These are phyloP conservation scores for Dillenia turbinata DNA, from an alignment of 164 flowering plant species.

Conservation along the genomic window DNA sequence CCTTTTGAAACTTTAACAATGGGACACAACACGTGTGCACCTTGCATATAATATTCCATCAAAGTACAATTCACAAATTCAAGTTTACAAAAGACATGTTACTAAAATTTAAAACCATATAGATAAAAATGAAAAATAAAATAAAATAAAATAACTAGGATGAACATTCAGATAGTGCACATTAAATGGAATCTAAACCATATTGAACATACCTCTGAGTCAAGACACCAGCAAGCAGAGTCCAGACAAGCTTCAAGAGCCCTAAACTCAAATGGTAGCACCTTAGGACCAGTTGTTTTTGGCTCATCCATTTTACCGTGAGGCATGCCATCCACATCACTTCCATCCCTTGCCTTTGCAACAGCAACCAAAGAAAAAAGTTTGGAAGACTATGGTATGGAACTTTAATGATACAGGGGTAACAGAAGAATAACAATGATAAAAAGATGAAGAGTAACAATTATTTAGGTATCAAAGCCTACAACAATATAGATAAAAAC, in stretches of 20 bases:
- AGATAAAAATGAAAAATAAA: not conserved
- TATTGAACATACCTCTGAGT: constrained; percentile 6
- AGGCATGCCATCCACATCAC: not conserved
- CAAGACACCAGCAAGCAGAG: constrained; percentile 14
- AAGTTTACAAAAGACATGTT: no score
- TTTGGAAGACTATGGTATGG: not conserved
- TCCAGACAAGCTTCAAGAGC: constrained; percentile 18
- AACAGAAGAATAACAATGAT: no score
- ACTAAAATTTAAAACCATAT: not conserved
- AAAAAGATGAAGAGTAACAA: no score
- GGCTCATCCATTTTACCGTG: not conserved
- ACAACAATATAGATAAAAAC: no score
- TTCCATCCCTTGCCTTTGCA: not conserved
- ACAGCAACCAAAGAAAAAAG: not conserved
- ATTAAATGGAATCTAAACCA: no score
- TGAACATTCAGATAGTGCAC: no score
- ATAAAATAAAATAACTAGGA: not conserved
- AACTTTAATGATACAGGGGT: no score
- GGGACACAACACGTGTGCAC: no score
- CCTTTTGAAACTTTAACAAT: no score
- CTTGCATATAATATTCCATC: no score
- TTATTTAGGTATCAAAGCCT: no score
- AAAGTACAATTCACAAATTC: not conserved
- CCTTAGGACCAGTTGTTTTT: constrained; percentile 2
- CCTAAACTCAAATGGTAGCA: constrained; percentile 16